Base-by-base conservation (phyloP, 2,329 filamentous ascomycete genomes). In the Aspergillus versicolor region DNA sequence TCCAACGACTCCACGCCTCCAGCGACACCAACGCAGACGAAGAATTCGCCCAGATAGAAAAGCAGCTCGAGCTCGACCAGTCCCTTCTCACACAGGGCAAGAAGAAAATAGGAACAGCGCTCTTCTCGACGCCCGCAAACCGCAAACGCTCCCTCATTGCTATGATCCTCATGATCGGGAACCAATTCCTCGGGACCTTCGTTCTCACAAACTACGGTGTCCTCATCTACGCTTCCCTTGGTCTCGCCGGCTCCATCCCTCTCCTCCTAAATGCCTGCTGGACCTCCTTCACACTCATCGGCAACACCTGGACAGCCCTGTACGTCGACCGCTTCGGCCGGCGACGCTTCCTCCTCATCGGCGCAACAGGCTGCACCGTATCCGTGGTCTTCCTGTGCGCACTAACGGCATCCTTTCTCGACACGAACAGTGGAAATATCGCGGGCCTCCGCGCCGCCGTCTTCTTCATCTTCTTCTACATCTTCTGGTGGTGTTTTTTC, bases 71-170 rank as follows among this genome's bases (percentile, higher is more conserved):
- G 15, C 15, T 38, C 6, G 34, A 41, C 43, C 52, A 21, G 8
- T 34, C 21, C 17, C 21, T 12, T 7, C 15, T 15, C 42, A 17
- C 30, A 9, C 27, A 30, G 27, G 27, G 27, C 9, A 30, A 30
- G 27, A 30, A 30, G 21, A 24, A 30, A 11, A n/a, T n/a, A 7
- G 24, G 17, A 7, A 8, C 30, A 6, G 27, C 27, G 12, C 67
- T 81, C 27, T 75, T 80, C 65, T 71, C 70, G 27, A 78, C 75
- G 6, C 56, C 67, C 4, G 59, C 76, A 0, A 79, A 80, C 56
- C 69, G 76, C 1, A 62, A 70, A 38, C 70, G 77, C 13, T 72
- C 74, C 8, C 65, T 76, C 19, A 69, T 79, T 24, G 76, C 71
- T 1, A 73, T 72, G 50, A 53, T 70, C 6, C 67, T 80, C 38